Base-by-base conservation (phyloP, 2,329 filamentous ascomycete genomes). In the Scedosporium minutisporum region DNA sequence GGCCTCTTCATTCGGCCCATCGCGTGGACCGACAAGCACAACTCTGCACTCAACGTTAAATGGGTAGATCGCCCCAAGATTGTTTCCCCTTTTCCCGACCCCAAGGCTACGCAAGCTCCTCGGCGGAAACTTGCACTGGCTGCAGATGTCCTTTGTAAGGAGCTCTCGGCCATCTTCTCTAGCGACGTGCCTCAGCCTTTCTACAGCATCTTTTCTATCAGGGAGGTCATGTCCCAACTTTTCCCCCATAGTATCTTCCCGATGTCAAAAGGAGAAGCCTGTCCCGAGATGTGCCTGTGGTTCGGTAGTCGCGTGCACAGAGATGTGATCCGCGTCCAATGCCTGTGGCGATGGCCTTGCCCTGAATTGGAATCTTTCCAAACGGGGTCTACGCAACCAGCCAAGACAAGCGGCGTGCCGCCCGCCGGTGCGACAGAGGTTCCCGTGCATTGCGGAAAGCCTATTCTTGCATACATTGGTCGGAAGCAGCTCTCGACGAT, bases 21-120 rank as follows among this genome's bases (percentile, higher is more conserved):
- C n/a, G n/a, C n/a, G n/a, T n/a, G n/a, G n/a, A n/a, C 75, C 77
- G 81, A 84, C 61, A 63, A 74, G 1, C 83, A 86, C 64, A 68
- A 75, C 10, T 69, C 72, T 51, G 70, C 83, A 1, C 78, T 85
- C 3, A 76, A 76, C 21, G 79, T 74, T 18, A 71, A 70, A 53
- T 85, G 83, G 71, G 64, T 70, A 25, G 72, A 78, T 65, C 72
- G 75, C 14, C 74, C 78, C 16, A 68, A 75, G 4, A 76, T 78
- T 68, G 62, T 74, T 42, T 70, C 73, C 29, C 74, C 76, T 9
- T 74, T 74, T 3, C 73, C 67, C 60, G 71, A 71, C 38, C 70
- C 75, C 48, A 66, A 73, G 63, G 71, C 67, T 25, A 78, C 78
- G 5, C 80, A 80, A 1, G 68, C 67, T 12, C 73, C 76, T 14